These are phyloP conservation scores for Wakefieldia striispora DNA, from an alignment of 768 basidiomycete species.

Conservation along the genomic window DNA sequence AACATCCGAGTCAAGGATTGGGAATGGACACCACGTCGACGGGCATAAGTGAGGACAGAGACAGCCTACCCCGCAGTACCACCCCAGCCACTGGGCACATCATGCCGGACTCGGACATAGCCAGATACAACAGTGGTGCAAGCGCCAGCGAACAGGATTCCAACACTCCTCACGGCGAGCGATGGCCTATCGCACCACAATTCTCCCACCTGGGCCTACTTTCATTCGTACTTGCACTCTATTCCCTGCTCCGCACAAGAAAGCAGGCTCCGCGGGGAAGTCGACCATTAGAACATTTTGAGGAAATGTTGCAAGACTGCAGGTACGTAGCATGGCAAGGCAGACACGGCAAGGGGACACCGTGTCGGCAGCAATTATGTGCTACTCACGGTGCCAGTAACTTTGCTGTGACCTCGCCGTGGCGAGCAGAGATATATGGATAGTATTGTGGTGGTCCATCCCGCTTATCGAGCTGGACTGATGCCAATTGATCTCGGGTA, in stretches of 20 bases:
- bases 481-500: too few relatives aligned
- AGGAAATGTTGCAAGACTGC: neutral
- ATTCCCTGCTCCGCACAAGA: constrained; percentile 3
- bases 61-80: neutral
- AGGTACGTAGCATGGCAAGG: neutral
- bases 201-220: neutral
- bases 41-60: too few relatives aligned
- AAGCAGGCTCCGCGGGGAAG: constrained; percentile 9
- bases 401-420: too few relatives aligned
- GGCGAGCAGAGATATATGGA: too few relatives aligned
- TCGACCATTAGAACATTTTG: neutral
- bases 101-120: neutral
- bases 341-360: neutral
- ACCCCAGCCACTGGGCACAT: neutral
- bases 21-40: too few relatives aligned
- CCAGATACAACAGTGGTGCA: neutral
- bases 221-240: neutral
- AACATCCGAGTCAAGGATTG: too few relatives aligned
- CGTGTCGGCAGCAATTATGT: neutral
- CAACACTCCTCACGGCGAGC: neutral
- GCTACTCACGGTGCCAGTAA: too few relatives aligned
- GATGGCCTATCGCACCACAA: constrained; percentile 2
- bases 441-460: too few relatives aligned
- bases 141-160: neutral
- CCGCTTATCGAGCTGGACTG: too few relatives aligned